These are phyloP conservation scores for Eucalyptus decipiens DNA, from an alignment of 345 rosid genomes.

Conservation along the genomic window DNA sequence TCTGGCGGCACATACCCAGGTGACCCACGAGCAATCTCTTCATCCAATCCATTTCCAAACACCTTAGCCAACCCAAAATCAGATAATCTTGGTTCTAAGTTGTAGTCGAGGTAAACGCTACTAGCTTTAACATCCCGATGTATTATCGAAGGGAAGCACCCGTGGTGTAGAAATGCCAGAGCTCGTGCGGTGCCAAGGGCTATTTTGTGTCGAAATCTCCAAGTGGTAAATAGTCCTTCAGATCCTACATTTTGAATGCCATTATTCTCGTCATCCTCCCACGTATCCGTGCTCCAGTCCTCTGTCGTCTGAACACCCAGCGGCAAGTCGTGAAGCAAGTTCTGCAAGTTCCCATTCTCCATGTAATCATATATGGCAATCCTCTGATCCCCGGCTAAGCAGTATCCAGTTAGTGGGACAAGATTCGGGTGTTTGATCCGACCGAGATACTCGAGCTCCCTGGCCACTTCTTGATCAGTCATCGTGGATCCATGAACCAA, in stretches of 20 bases:
- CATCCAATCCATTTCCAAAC: constrained; percentile 64
- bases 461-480: constrained; percentile 83
- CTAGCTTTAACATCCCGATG: constrained; percentile 90
- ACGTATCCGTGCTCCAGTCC: constrained; percentile 82
- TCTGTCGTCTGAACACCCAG: constrained; percentile 71
- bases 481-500: constrained; percentile 84
- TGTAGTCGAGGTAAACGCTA: constrained; percentile 74
- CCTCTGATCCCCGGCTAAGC: constrained; percentile 92
- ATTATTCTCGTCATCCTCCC: constrained; percentile 59
- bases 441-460: constrained; percentile 85
- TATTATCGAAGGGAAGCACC: constrained; percentile 82
- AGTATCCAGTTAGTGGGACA: constrained; percentile 83
- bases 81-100: constrained; percentile 78
- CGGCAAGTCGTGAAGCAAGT: constrained; percentile 77
- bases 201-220: constrained; percentile 77
- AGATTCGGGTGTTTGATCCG: constrained; percentile 83
- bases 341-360: constrained; percentile 96
- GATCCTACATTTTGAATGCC: constrained; percentile 56
- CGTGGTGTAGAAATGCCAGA: constrained; percentile 88
- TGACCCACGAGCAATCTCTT: constrained; percentile 53
- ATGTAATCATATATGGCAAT: constrained; percentile 91
- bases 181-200: constrained; percentile 92
- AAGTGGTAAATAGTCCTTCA: constrained; percentile 54
- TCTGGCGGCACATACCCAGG: constrained; percentile 88
- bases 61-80: constrained; percentile 84